Evolutionary conservation across 768 basidiomycete genomes (phyloP), one percentile per base, ranked within the genome.

Genomic region (Tubosaeta brunneosetosa): DNA sequence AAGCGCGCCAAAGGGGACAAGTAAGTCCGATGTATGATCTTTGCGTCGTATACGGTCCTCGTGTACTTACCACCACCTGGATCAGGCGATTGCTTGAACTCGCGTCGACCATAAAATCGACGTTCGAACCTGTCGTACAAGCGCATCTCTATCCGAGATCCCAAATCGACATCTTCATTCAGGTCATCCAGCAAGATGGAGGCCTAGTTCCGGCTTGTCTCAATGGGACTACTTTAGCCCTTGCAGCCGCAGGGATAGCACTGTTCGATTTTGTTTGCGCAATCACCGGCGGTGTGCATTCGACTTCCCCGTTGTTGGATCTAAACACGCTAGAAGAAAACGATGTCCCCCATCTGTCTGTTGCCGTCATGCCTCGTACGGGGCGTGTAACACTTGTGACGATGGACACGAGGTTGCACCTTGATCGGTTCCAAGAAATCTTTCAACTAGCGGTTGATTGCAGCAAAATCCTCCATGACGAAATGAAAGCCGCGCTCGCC

Each of bases 41-140:
- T 22, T 10, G 13, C 31, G 19, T 27, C 25, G 33, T 9, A 3
- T 45, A 22, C 5, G 9, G 19, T 26, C 26, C n/a, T 31, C 31
- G 13, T 41, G 10, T 38, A 43, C 50, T 55, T 26, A 60, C 47
- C 26, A 19, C 47, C 44, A 16, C 43, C 53, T 47, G 38, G 44
- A 41, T 32, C 59, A 95, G 94, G 70, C 91, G 93, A 14, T 78
- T 91, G 56, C 74, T 89, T 55, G 97, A 99, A 71, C 77, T 97
- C 57, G 89, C 87, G 11, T 77, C 91, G 3, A 83, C 86, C 22
- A 85, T 98, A 56, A 90, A 91, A 72, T 85, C 91, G 29, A 98
- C 97, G 0, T 98, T 99, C 66, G 95, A 98, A 65, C 93, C 94
- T 38, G 92, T 95, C 50, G 82, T 99, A 22, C 89, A 93, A 66